Percentiles rank a stretch among this genome's conserved stretches.
Conservation (phyloP, 176 grass and related monocot genomes). For the Lolium rigidum region DNA sequence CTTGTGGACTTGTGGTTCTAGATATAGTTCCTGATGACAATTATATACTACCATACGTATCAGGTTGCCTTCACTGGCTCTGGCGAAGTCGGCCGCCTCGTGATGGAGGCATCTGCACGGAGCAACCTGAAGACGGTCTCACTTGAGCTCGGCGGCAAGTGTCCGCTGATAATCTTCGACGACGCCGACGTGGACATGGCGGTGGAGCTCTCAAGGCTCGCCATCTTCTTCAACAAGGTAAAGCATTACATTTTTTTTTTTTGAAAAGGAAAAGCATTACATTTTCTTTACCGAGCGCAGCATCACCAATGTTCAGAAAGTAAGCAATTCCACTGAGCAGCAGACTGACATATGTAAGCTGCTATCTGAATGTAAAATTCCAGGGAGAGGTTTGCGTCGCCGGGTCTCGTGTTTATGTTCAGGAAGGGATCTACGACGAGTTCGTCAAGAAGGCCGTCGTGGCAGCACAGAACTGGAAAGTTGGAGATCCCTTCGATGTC, state of each 20-base stretch:
- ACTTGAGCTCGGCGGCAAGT: constrained; percentile 92
- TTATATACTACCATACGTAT: neutral
- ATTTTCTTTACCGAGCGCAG: no score
- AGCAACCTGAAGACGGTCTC: constrained; percentile 89
- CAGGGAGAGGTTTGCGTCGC: constrained; percentile 89
- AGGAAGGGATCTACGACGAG: constrained; percentile 91
- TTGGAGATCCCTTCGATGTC: constrained; percentile 82
- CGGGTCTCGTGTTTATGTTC: constrained; percentile 81
- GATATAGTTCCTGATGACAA: neutral
- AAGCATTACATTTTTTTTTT: no score
- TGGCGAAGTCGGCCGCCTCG: constrained; percentile 59
- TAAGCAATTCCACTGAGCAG: neutral
- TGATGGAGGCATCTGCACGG: constrained; percentile 79
- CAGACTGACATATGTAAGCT: neutral
- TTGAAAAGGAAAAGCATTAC: no score
- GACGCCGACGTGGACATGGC: constrained; percentile 90
- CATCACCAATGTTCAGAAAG: neutral
- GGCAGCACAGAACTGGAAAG: constrained; percentile 67
- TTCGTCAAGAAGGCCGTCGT: constrained; percentile 77
- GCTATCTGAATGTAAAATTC: neutral
- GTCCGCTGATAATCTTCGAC: constrained; percentile 80
- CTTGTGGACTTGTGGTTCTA: no score
- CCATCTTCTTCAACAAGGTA: constrained; percentile 91
- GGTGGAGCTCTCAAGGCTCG: constrained; percentile 63
- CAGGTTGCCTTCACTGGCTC: constrained; percentile 91